Conservation (phyloP, 2,329 filamentous ascomycete genomes). For the Alternaria panax region DNA sequence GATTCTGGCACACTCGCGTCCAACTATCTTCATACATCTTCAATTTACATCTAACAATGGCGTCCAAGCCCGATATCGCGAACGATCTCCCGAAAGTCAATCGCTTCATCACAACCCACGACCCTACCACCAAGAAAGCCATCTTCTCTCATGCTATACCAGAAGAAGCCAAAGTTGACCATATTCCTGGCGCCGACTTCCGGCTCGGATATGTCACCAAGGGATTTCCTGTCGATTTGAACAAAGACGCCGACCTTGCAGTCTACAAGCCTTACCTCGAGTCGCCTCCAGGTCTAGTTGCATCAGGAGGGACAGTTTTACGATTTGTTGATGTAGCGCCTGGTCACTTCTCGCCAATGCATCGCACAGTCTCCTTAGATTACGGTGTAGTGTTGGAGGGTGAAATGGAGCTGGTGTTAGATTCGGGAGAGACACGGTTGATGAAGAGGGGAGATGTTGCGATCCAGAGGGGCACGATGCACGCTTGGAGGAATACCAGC, state of each 20-base stretch:
- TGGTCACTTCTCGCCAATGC: constrained; percentile 44
- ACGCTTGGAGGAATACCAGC: constrained; percentile 47
- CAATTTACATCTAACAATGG: constrained; percentile 16
- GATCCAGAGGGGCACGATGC: constrained; percentile 50
- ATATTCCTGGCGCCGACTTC: constrained; percentile 48
- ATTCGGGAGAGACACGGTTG: constrained; percentile 46
- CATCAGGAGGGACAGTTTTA: constrained; percentile 56
- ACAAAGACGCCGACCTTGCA: constrained; percentile 55
- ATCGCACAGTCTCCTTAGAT: constrained; percentile 49
- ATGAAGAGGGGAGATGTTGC: constrained; percentile 48
- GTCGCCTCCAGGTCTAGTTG: constrained; percentile 57
- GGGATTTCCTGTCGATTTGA: constrained; percentile 56
- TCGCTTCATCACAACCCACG: constrained; percentile 49
- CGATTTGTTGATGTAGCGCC: constrained; percentile 49
- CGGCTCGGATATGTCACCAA: constrained; percentile 59
- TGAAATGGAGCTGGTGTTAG: constrained; percentile 47
- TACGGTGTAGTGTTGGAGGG: constrained; percentile 52
- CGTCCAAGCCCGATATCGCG: constrained; percentile 14
- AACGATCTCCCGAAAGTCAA: constrained; percentile 40
- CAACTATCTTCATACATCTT: not conserved
- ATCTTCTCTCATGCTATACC: constrained; percentile 41
- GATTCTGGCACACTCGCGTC: not conserved
- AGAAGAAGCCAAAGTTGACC: constrained; percentile 30
- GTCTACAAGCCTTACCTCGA: constrained; percentile 55
- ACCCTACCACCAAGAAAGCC: constrained; percentile 41